Conservation (phyloP, 768 basidiomycete genomes). For the Lentinula aciculospora region DNA sequence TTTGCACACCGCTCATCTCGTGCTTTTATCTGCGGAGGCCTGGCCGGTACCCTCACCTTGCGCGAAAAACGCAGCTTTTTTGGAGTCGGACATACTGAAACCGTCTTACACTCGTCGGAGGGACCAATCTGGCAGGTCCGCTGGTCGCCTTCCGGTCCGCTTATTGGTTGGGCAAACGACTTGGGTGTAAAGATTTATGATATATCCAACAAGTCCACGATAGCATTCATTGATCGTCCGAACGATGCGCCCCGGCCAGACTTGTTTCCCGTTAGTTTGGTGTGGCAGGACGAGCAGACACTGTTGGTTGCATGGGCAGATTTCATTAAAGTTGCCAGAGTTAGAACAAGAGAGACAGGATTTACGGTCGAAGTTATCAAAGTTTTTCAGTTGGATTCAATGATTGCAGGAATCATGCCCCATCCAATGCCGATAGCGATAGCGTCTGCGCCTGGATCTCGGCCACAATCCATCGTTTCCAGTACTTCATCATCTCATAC, state of each 20-base stretch:
- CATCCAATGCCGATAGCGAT: slow-evolving; percentile 43
- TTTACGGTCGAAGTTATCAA: slow-evolving; percentile 84
- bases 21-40: slow-evolving; percentile 85
- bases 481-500: neutral
- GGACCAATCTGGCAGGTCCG: slow-evolving; percentile 92
- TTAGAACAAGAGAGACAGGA: slow-evolving; percentile 48
- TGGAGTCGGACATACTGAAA: slow-evolving; percentile 75
- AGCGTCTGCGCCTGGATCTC: slow-evolving; percentile 14
- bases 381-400: slow-evolving; percentile 90
- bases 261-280: slow-evolving; percentile 86
- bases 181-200: slow-evolving; percentile 93
- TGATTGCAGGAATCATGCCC: slow-evolving; percentile 88
- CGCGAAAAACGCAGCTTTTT: slow-evolving; percentile 91
- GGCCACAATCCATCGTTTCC: slow-evolving; percentile 7
- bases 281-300: slow-evolving; percentile 91
- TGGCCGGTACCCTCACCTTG: slow-evolving; percentile 81
- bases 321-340: slow-evolving; percentile 82
- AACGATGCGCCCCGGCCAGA: slow-evolving; percentile 85
- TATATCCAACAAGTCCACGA: slow-evolving; percentile 64
- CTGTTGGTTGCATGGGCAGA: slow-evolving; percentile 94
- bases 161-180: slow-evolving; percentile 98
- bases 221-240: slow-evolving; percentile 83
- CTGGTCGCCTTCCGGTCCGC: slow-evolving; percentile 61
- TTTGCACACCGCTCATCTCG: slow-evolving; percentile 76
- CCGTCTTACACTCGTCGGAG: slow-evolving; percentile 73